Percentiles rank a stretch among this genome's conserved stretches.
These are phyloP conservation scores for Naganishia vishniacii DNA, from an alignment of 768 basidiomycete genomes.

Conservation along the genomic window DNA sequence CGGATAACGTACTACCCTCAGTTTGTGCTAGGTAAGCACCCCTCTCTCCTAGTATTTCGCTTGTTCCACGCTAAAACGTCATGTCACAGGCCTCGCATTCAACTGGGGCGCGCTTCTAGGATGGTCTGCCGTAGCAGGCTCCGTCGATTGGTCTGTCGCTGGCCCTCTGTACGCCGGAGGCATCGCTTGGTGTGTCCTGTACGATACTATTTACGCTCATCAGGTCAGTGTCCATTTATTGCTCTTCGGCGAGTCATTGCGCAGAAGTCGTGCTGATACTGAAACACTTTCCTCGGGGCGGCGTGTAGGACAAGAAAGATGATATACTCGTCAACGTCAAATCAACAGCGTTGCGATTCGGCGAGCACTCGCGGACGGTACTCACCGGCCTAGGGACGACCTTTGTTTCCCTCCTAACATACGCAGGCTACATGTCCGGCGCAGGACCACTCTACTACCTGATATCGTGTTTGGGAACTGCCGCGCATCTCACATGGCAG, in stretches of 20 bases:
- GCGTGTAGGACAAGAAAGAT: constrained; percentile 78
- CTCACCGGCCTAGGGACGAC: constrained; percentile 67
- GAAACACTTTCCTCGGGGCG: background rate
- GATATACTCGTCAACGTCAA: constrained; percentile 82
- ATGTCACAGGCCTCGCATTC: constrained; percentile 70
- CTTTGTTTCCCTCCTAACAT: constrained; percentile 66
- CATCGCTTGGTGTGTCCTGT: constrained; percentile 87
- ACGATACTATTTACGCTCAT: constrained; percentile 97
- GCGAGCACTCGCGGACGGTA: constrained; percentile 66
- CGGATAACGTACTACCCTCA: constrained; percentile 96
- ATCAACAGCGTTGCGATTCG: constrained; percentile 90
- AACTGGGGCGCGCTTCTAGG: constrained; percentile 97
- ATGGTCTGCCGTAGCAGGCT: constrained; percentile 85
- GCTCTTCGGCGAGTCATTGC: too few relatives aligned
- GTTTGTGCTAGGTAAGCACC: constrained; percentile 71
- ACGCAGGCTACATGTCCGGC: constrained; percentile 72
- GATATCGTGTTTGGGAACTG: constrained; percentile 65
- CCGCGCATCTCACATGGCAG: constrained; percentile 70
- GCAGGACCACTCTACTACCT: constrained; percentile 73
- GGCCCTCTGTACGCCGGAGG: constrained; percentile 85
- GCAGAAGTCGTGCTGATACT: background rate
- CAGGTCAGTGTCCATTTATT: constrained; percentile 60
- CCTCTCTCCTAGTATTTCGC: too few relatives aligned
- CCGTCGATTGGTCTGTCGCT: constrained; percentile 73
- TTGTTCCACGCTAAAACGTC: too few relatives aligned